Percentiles rank a stretch among this genome's conserved stretches.
Evolutionary conservation across 2,329 filamentous ascomycete species (phyloP).

Genomic region (Alternaria panax): DNA sequence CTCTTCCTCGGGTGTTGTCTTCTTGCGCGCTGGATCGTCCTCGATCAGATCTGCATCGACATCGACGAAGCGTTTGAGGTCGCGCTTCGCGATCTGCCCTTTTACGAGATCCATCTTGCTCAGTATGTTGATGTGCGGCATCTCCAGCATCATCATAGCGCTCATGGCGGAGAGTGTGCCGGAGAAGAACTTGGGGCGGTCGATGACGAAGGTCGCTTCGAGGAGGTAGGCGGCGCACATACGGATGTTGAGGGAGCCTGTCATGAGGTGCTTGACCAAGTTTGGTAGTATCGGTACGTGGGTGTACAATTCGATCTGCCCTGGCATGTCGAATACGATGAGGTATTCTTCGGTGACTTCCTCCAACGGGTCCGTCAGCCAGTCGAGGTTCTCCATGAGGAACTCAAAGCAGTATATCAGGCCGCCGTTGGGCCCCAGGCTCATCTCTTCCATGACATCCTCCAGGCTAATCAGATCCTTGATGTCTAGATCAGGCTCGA

Average conservation of each 20-base stretch:
- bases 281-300: slow-evolving; percentile 91
- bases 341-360: slow-evolving; percentile 91
- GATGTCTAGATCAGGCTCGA: slow-evolving; percentile 92
- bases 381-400: slow-evolving; percentile 92
- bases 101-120: slow-evolving; percentile 98
- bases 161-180: slow-evolving; percentile 97
- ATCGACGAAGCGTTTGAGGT: slow-evolving; percentile 88
- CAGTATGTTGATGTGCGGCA: slow-evolving; percentile 94
- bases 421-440: slow-evolving; percentile 88
- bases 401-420: slow-evolving; percentile 98
- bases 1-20: slow-evolving; percentile 54
- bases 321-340: slow-evolving; percentile 98
- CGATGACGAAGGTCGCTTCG: slow-evolving; percentile 93
- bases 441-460: slow-evolving; percentile 96
- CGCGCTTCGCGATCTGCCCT: slow-evolving; percentile 83
- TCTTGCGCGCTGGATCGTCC: slow-evolving; percentile 70
- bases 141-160: slow-evolving; percentile 97
- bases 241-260: slow-evolving; percentile 84
- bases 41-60: slow-evolving; percentile 84
- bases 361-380: slow-evolving; percentile 84
- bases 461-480: slow-evolving; percentile 92
- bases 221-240: slow-evolving; percentile 94
- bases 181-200: slow-evolving; percentile 96
- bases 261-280: slow-evolving; percentile 81
- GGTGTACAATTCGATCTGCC: slow-evolving; percentile 98